These are phyloP conservation scores for Fusarium chaquense DNA, from an alignment of 2,329 filamentous ascomycete species.

Conservation along the genomic window DNA sequence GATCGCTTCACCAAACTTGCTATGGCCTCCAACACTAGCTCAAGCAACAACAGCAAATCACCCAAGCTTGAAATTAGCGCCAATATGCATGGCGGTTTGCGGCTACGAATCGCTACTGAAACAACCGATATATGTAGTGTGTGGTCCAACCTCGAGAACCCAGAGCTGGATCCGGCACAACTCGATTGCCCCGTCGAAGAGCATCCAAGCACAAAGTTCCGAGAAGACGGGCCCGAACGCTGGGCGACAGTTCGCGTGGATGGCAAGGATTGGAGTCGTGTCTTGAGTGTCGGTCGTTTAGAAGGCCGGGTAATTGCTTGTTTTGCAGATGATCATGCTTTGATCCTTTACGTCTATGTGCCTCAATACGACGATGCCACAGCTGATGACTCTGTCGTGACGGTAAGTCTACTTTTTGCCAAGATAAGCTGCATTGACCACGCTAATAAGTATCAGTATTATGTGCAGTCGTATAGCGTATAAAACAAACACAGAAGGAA, in stretches of 20 bases:
- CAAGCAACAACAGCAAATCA: conserved; percentile 59
- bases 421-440: too few species aligned
- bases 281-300: conserved; percentile 90
- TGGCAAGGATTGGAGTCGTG: conserved; percentile 91
- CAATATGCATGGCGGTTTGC: conserved; percentile 92
- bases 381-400: conserved; percentile 79
- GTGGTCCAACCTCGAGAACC: conserved; percentile 89
- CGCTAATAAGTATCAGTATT: conserved; percentile 54
- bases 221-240: conserved; percentile 78
- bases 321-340: conserved; percentile 81
- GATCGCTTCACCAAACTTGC: conserved; percentile 95
- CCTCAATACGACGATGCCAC: conserved; percentile 74
- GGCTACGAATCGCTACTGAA: conserved; percentile 84
- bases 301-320: conserved; percentile 95
- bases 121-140: conserved; percentile 85
- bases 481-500: conserved; percentile 21
- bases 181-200: conserved; percentile 78
- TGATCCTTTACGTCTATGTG: conserved; percentile 87
- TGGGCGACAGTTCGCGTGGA: conserved; percentile 95
- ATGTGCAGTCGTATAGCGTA: conserved; percentile 58
- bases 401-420: conserved; percentile 60
- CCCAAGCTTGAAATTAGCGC: conserved; percentile 87
- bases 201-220: conserved; percentile 85
- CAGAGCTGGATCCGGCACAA: conserved; percentile 83
- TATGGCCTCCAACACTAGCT: conserved; percentile 55